Conservation (phyloP, 805 yeast species). For the Kodamaea laetipori region DNA sequence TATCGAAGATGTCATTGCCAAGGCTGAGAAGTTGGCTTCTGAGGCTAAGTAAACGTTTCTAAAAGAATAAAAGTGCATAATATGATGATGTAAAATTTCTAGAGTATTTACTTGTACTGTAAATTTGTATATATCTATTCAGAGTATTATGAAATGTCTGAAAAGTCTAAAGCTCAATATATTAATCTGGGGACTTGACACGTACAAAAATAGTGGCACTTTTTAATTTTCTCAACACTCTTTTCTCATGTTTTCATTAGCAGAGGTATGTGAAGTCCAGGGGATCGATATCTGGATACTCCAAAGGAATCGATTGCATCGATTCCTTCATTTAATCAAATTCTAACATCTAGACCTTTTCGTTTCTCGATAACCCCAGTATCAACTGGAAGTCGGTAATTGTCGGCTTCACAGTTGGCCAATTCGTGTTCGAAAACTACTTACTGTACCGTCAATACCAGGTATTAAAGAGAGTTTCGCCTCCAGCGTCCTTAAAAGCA, state of each 20-base stretch:
- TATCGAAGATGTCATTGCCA: slow-evolving; percentile 96
- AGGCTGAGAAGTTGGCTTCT: slow-evolving; percentile 98
- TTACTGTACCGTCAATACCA: slow-evolving; percentile 76
- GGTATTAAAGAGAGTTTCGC: slow-evolving; percentile 52
- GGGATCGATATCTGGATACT: not conserved
- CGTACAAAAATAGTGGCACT: slow-evolving; percentile 7
- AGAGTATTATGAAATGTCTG: too few relatives aligned
- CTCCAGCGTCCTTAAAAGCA: slow-evolving; percentile 69
- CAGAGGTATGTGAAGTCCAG: slow-evolving; percentile 24
- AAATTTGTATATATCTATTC: too few relatives aligned
- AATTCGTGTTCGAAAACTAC: slow-evolving; percentile 73
- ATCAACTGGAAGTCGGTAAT: slow-evolving; percentile 82
- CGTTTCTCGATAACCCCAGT: slow-evolving; percentile 62
- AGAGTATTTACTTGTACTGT: too few relatives aligned
- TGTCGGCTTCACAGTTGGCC: slow-evolving; percentile 71
- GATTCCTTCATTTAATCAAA: too few relatives aligned
- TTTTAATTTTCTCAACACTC: not conserved
- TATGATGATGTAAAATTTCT: slow-evolving; percentile 13
- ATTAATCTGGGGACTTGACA: too few relatives aligned
- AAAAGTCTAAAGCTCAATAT: too few relatives aligned
- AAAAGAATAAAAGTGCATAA: slow-evolving; percentile 6
- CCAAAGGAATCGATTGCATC: too few relatives aligned
- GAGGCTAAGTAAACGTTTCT: slow-evolving; percentile 61
- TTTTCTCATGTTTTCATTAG: slow-evolving; percentile 25
- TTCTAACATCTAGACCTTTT: slow-evolving; percentile 38